These are phyloP conservation scores for Diversispora eburnea DNA, from an alignment of 192 early-diverging fungal species.

Conservation along the genomic window DNA sequence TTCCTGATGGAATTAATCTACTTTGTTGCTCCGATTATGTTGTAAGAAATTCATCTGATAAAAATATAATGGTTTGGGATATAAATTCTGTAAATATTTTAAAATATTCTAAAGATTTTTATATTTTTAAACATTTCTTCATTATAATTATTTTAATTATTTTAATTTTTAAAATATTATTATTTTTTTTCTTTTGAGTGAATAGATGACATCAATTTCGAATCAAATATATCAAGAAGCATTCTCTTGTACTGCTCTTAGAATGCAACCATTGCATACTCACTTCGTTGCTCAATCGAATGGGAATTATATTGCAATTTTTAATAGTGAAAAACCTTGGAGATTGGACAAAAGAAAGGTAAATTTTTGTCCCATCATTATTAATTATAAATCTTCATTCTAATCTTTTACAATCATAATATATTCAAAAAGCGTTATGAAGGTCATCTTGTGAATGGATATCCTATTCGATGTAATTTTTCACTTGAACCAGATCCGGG, in stretches of 20 bases:
- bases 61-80: constrained; percentile 29
- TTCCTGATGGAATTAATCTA: constrained; percentile 13
- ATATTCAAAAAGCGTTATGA: constrained; percentile 13
- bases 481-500: constrained; percentile 14
- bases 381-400: background rate
- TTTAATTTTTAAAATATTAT: constrained; percentile 1
- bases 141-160: background rate
- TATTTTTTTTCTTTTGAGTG: background rate
- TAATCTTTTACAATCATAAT: background rate
- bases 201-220: constrained; percentile 20
- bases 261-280: constrained; percentile 6
- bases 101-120: background rate
- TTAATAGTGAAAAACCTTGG: constrained; percentile 24
- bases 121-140: background rate
- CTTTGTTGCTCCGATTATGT: constrained; percentile 29
- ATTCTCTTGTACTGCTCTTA: constrained; percentile 26
- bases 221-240: constrained; percentile 32
- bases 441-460: constrained; percentile 27
- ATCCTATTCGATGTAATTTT: constrained; percentile 28
- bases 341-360: constrained; percentile 28
- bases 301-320: constrained; percentile 29
- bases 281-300: constrained; percentile 28
- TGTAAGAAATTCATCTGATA: constrained; percentile 25
- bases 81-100: constrained; percentile 17
- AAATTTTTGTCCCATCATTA: background rate